phyloP scores from a whole-genome alignment of 805 yeast species.

The Wickerhamomyces tratensis region DNA sequence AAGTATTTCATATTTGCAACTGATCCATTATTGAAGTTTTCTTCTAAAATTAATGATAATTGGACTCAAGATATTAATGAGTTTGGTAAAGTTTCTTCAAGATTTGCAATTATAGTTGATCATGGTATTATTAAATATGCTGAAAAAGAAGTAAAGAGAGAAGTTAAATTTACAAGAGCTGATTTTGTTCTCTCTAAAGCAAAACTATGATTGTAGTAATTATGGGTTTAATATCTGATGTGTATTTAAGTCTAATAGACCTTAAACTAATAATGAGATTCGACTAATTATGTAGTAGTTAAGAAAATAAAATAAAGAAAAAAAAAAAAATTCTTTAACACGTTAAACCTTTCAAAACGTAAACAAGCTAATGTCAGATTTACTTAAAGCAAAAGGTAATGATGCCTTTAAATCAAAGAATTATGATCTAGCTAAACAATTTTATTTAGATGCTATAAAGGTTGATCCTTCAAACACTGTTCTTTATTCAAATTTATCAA shows the following conservation, averaged over 20 bases:
- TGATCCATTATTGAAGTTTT: constrained; percentile 55
- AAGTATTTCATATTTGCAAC: constrained; percentile 42
- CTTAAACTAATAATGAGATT: too few species aligned
- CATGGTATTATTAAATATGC: constrained; percentile 43
- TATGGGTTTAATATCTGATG: too few species aligned
- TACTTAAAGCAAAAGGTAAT: constrained; percentile 37
- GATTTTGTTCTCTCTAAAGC: constrained; percentile 20
- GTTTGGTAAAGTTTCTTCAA: constrained; percentile 49
- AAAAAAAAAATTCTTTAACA: too few species aligned
- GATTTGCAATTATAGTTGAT: constrained; percentile 68
- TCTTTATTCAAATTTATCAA: constrained; percentile 59
- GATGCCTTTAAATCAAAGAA: constrained; percentile 34
- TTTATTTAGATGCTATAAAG: constrained; percentile 47
- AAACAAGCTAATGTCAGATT: constrained; percentile 14
- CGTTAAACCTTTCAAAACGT: background rate
- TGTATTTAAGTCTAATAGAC: too few species aligned
- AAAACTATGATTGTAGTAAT: background rate
- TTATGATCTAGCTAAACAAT: constrained; percentile 38
- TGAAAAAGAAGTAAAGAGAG: constrained; percentile 21
- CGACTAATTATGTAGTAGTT: too few species aligned
- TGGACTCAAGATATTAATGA: constrained; percentile 43
- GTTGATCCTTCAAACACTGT: constrained; percentile 41
- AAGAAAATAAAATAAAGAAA: too few species aligned
- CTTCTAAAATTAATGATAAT: constrained; percentile 18
- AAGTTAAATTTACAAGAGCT: constrained; percentile 17